Evolutionary conservation across 1,139 yeast species (phyloP).

Genomic region (Saccharomyces hybrid): DNA sequence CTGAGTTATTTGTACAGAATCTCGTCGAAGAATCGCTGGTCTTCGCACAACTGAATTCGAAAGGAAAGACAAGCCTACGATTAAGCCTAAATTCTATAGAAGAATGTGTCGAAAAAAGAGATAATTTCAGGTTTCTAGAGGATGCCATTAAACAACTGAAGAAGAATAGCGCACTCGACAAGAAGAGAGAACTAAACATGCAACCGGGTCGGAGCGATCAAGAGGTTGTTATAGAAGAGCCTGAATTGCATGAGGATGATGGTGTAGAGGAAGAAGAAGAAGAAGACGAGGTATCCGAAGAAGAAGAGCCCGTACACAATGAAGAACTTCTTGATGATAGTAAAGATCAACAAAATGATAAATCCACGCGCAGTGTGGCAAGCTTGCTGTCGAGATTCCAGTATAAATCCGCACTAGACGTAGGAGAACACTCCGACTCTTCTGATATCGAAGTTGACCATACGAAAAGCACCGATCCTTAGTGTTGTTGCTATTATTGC

Average conservation of each 20-base stretch:
- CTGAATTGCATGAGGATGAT: slow-evolving; percentile 3
- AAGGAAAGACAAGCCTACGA: slow-evolving; percentile 14
- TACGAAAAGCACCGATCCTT: background rate
- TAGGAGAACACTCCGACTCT: background rate
- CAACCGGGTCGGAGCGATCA: slow-evolving; percentile 17
- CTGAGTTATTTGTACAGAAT: slow-evolving; percentile 76
- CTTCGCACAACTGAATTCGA: slow-evolving; percentile 17
- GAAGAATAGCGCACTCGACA: slow-evolving; percentile 3
- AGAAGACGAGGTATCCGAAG: slow-evolving; percentile 19
- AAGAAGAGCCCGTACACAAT: slow-evolving; percentile 10
- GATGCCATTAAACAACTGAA: slow-evolving; percentile 55
- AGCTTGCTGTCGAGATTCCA: background rate
- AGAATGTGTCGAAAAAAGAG: slow-evolving; percentile 58
- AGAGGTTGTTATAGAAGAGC: slow-evolving; percentile 9
- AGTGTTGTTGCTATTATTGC: background rate
- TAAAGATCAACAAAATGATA: slow-evolving; percentile 25
- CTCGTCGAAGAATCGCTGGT: slow-evolving; percentile 74
- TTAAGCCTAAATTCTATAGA: slow-evolving; percentile 62
- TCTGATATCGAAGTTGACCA: background rate
- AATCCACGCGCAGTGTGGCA: slow-evolving; percentile 3
- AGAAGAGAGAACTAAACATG: slow-evolving; percentile 10
- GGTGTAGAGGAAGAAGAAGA: slow-evolving; percentile 9
- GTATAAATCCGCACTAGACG: background rate
- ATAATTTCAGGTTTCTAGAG: slow-evolving; percentile 56
- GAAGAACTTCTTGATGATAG: slow-evolving; percentile 26